Conservation (phyloP, 352 stramenopile genomes). For the Stephanocyclus meneghinianus region DNA sequence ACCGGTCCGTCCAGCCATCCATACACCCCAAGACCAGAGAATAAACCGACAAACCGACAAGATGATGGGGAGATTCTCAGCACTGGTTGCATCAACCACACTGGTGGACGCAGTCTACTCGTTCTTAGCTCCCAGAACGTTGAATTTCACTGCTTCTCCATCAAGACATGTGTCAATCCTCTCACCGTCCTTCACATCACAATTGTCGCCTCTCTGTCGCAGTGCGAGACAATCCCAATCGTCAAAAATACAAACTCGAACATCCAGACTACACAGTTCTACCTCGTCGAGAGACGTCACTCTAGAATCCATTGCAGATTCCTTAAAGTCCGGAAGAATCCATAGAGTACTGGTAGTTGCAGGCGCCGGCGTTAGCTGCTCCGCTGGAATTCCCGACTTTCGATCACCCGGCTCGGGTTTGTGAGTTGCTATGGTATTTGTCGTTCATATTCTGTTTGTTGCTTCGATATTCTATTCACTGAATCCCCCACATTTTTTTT, state of each 20-base stretch:
- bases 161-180: background rate
- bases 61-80: background rate
- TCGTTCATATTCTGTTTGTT: background rate
- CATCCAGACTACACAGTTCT: constrained; percentile 1
- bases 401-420: constrained; percentile 86
- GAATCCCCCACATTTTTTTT: background rate
- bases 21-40: too few relatives aligned
- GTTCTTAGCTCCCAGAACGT: background rate
- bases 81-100: background rate
- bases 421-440: constrained; percentile 51
- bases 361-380: constrained; percentile 90
- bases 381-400: constrained; percentile 96
- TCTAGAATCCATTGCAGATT: constrained; percentile 39
- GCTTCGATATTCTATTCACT: background rate
- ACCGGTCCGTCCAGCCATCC: too few relatives aligned
- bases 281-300: constrained; percentile 13
- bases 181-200: background rate
- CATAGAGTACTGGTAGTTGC: constrained; percentile 50
- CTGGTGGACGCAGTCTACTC: background rate
- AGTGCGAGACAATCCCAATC: background rate
- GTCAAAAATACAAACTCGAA: background rate
- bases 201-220: background rate
- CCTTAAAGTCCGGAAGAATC: constrained; percentile 18
- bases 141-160: background rate
- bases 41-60: background rate